phyloP scores from a whole-genome alignment of 1,284 basidiomycete genomes.

The Phylloporus sp. region DNA sequence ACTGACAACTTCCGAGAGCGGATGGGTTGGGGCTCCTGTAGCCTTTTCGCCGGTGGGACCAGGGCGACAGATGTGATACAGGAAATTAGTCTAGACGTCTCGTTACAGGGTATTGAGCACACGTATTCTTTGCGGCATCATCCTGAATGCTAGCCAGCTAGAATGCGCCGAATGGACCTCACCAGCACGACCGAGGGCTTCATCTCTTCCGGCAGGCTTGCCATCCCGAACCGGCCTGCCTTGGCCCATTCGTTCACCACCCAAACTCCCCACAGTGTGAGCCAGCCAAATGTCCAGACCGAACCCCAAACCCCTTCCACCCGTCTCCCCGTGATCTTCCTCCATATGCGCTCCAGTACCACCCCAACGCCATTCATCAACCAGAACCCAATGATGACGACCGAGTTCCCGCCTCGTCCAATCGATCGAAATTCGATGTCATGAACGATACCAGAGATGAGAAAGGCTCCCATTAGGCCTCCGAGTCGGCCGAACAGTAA shows the following conservation, averaged over 20 bases:
- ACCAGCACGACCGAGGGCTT: slow-evolving; percentile 18
- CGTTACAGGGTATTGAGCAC: no score
- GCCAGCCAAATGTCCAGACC: slow-evolving; percentile 55
- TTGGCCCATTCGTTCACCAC: slow-evolving; percentile 56
- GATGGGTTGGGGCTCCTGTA: no score
- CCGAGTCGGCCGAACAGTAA: slow-evolving; percentile 26
- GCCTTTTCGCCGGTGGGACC: no score
- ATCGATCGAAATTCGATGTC: slow-evolving; percentile 58
- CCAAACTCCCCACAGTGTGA: slow-evolving; percentile 49
- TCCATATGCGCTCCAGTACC: slow-evolving; percentile 52
- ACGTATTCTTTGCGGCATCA: no score
- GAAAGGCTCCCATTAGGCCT: slow-evolving; percentile 55
- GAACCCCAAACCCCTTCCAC: slow-evolving; percentile 49
- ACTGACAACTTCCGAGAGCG: no score
- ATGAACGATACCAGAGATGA: slow-evolving; percentile 61
- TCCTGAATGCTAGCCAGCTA: neutral
- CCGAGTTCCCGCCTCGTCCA: slow-evolving; percentile 50
- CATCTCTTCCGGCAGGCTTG: slow-evolving; percentile 12
- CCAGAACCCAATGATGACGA: slow-evolving; percentile 22
- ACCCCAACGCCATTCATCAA: slow-evolving; percentile 56
- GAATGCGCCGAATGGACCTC: neutral
- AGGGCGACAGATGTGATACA: no score
- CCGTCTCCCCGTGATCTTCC: slow-evolving; percentile 40
- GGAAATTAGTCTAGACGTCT: no score
- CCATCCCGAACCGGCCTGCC: slow-evolving; percentile 39